Conservation (phyloP, 805 yeast genomes). For the Monosporozyma servazzii region DNA sequence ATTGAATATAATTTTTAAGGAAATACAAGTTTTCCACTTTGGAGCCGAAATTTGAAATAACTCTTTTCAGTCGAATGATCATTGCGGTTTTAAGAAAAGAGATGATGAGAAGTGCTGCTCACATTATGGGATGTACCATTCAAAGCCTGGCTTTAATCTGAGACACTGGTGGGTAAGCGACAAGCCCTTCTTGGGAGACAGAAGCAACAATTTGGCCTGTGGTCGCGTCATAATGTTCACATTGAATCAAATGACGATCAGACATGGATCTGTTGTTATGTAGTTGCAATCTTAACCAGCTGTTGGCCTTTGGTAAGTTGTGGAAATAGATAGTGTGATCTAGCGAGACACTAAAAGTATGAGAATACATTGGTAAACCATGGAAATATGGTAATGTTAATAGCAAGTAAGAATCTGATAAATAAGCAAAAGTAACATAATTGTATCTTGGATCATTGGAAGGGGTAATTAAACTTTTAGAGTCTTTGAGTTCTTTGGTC, state of each 20-base stretch:
- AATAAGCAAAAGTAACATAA: slow-evolving; percentile 49
- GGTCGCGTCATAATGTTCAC: slow-evolving; percentile 42
- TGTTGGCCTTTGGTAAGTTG: slow-evolving; percentile 33
- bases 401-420: slow-evolving; percentile 50
- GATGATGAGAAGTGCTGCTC: not conserved
- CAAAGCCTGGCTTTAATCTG: slow-evolving; percentile 11
- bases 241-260: slow-evolving; percentile 47
- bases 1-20: not conserved
- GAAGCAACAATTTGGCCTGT: slow-evolving; percentile 49
- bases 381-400: slow-evolving; percentile 45
- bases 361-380: slow-evolving; percentile 36
- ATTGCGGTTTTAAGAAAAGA: not conserved
- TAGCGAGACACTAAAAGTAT: slow-evolving; percentile 48
- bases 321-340: slow-evolving; percentile 66
- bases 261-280: slow-evolving; percentile 41
- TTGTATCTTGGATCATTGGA: slow-evolving; percentile 30
- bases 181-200: slow-evolving; percentile 57
- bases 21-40: not conserved
- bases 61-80: not conserved
- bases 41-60: not conserved
- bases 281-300: slow-evolving; percentile 46
- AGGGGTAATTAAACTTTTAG: slow-evolving; percentile 10
- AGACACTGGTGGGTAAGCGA: slow-evolving; percentile 15
- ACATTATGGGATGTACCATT: not conserved
- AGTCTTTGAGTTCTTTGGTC: not conserved